Evolutionary conservation across 2,329 filamentous ascomycete genomes (phyloP), one percentile per base, ranked within the genome.

Genomic region (Berkeleyomyces rouxiae): DNA sequence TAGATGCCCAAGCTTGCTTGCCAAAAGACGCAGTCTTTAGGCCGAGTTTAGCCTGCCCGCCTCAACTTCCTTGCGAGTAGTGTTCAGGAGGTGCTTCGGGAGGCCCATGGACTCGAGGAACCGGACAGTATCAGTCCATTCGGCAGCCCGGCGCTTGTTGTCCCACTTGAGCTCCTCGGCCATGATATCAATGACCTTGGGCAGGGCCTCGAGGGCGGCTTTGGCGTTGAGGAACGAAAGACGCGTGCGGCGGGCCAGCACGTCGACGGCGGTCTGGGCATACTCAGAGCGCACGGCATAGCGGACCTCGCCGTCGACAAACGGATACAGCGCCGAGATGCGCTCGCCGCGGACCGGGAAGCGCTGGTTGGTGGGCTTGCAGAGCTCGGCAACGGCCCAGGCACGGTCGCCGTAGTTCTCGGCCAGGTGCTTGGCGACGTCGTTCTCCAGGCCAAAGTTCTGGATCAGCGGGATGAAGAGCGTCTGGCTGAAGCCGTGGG

Each of bases 401-500:
- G 91, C 90, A 64, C 91, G 84, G 74, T 96, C 91, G 67, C 92
- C 91, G 71, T 96, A 97, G 63, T 88, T 88, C 70, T 87, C 82
- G 11, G 86, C 87, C 42, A 96, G 79, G 74, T 96, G 90, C 75
- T 90, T 88, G 53, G 91, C 91, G 23, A 96, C 88, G 68, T 95
- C 90, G 16, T 89, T 95, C 74, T 96, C 91, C 63, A 96, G 76
- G 66, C 90, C 90, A 71, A 89, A 96, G 75, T 95, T 88, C 73
- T 96, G 90, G 70, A 96, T 93, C 43, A 96, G 78, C 73, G 92
- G 91, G 78, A 96, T 96, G 76, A 96, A 96, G 33, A 96, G 83
- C 1, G 90, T 80, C 74, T 90, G 90, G 73, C 86, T 90, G 77
- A 85, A 95, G 62, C 90, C 89, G 71, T 95, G 90, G 9, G 90